Percentiles rank a stretch among this genome's conserved stretches.
phyloP scores from a whole-genome alignment of 2,329 filamentous ascomycete genomes.

The Cytospora paraplurivora region DNA sequence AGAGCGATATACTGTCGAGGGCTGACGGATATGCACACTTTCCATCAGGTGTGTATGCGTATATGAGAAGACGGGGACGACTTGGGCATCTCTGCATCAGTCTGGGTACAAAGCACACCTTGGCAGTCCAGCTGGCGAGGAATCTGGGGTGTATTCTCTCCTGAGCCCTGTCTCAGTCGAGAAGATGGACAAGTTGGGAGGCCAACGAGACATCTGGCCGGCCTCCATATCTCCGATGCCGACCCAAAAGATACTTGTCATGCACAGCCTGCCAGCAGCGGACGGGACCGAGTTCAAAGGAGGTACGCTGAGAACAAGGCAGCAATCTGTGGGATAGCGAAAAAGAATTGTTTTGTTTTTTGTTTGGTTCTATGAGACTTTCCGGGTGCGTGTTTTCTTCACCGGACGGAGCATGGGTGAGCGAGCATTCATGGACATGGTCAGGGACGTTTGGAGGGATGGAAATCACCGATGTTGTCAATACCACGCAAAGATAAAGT shows the following conservation, averaged over 20 bases:
- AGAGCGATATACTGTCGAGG: neutral
- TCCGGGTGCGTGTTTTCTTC: constrained; percentile 3
- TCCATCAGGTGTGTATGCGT: neutral
- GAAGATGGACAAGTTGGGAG: neutral
- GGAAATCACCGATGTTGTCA: constrained; percentile 18
- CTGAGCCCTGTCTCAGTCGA: neutral
- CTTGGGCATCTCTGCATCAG: neutral
- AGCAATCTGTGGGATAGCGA: neutral
- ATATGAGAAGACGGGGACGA: neutral
- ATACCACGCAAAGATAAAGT: constrained; percentile 22
- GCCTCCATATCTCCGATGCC: neutral
- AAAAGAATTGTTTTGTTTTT: neutral
- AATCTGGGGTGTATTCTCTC: neutral
- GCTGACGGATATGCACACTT: neutral
- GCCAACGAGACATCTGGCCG: neutral
- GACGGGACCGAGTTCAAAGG: neutral
- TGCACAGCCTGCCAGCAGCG: neutral
- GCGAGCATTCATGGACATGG: constrained; percentile 17
- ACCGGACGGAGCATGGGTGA: constrained; percentile 10
- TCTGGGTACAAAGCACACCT: neutral
- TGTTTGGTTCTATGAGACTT: neutral
- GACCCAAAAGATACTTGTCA: neutral
- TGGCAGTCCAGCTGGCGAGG: neutral
- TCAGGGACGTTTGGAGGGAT: constrained; percentile 16
- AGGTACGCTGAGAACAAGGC: neutral